Base-by-base conservation (phyloP, 495 filamentous ascomycete species). In the Aspergillus steynii region DNA sequence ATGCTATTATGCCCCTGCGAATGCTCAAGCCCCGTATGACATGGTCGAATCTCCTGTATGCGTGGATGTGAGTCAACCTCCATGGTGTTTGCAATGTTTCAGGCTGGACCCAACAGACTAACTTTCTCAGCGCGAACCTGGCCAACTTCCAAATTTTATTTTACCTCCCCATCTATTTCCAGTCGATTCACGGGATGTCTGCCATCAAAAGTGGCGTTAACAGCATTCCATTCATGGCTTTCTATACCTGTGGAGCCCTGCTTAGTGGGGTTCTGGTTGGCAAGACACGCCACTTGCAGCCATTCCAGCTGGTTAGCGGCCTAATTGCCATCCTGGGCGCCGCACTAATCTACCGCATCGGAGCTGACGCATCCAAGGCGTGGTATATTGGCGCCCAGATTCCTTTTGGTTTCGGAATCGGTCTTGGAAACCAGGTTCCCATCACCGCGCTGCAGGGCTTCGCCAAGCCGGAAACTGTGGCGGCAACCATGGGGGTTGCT, bases 121-220 rank as follows among this genome's bases (percentile, higher is more conserved):
- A 34, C 31, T 34, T 49, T 14, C 26, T 49, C 42, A 56, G 46
- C 46, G 26, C 46, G 10, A 51, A 53, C n/a, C 32, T 49, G 29
- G 28, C 48, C n/a, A 12, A 53, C 58, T 77, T 76, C 62, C 50
- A 78, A 4, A 37, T 82, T 10, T 65, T 83, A 20, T 86, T 82
- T 62, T 83, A 80, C 56, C 64, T 82, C 12, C 79, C 80, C 2
- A 70, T 81, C 0, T 82, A 73, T 67, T 77, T 82, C 53, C 80
- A 83, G 62, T 66, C 69, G n/a, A 74, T 77, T 4, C 65, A 66
- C 9, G 64, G 63, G 29, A 65, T 68, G 2, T 67, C 70, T 5
- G 76, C 80, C 2, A 48, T 78, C 6, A 62, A 31, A 27, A 74
- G 72, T 7, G 80, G 80, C 34, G 53, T 77, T 4, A 60, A 77